Evolutionary conservation across 768 basidiomycete species (phyloP).

Genomic region (Leccinum truebloodii): DNA sequence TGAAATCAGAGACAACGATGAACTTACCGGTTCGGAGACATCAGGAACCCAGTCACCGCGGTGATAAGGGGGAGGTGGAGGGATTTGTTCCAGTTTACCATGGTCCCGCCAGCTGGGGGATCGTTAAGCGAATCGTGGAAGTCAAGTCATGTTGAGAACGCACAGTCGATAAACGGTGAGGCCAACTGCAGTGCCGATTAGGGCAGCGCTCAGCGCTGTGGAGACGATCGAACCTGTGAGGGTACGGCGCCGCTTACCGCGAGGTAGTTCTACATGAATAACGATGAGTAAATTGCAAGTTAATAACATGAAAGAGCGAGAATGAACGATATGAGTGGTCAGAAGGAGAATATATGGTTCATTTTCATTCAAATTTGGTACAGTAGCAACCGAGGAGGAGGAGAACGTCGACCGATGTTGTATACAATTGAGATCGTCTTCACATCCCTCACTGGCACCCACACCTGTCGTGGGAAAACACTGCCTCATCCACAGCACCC

Average conservation of each 20-base stretch:
- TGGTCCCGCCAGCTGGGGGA: slow-evolving; percentile 71
- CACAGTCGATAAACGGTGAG: slow-evolving; percentile 85
- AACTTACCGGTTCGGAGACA: slow-evolving; percentile 30
- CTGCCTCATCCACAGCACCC: slow-evolving; percentile 1
- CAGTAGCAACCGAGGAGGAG: neutral
- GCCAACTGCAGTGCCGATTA: slow-evolving; percentile 85
- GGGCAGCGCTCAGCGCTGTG: slow-evolving; percentile 80
- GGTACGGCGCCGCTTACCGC: slow-evolving; percentile 77
- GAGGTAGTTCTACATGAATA: slow-evolving; percentile 68
- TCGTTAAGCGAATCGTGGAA: slow-evolving; percentile 4
- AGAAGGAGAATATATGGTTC: slow-evolving; percentile 15
- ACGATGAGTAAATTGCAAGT: slow-evolving; percentile 44
- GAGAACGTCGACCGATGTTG: neutral
- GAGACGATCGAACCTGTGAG: slow-evolving; percentile 83
- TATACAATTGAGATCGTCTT: neutral
- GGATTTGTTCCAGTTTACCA: slow-evolving; percentile 50
- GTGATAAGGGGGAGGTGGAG: slow-evolving; percentile 69
- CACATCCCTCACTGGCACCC: neutral
- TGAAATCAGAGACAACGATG: slow-evolving; percentile 1
- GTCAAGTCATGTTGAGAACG: slow-evolving; percentile 33
- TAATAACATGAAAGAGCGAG: slow-evolving; percentile 31
- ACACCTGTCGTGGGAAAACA: slow-evolving; percentile 8
- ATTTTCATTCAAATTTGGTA: slow-evolving; percentile 15
- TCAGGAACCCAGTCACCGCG: slow-evolving; percentile 56
- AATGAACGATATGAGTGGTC: slow-evolving; percentile 12